Conservation (phyloP, 2,329 filamentous ascomycete species). For the Bimuria novae-zelandiae region DNA sequence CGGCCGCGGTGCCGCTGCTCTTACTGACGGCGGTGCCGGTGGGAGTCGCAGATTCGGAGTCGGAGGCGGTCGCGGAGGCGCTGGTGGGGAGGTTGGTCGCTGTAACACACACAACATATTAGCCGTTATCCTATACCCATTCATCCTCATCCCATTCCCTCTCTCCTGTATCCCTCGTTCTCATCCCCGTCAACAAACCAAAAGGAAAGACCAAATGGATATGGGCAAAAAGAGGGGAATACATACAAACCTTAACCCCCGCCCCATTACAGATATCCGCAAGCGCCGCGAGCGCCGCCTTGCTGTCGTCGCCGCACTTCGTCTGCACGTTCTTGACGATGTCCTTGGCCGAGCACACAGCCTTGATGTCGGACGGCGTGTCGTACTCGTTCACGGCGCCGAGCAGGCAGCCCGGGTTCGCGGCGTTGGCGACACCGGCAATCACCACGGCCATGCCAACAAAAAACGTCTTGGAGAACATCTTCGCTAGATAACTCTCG, state of each 20-base stretch:
- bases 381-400: constrained; percentile 37
- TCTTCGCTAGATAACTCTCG: constrained; percentile 17
- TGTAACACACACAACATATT: neutral
- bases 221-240: neutral
- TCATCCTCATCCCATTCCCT: no score
- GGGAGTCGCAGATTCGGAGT: constrained; percentile 15
- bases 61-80: no score
- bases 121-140: no score
- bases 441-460: constrained; percentile 32
- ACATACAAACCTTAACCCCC: constrained; percentile 38
- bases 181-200: no score
- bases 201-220: neutral
- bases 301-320: constrained; percentile 29
- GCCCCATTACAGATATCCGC: constrained; percentile 34
- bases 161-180: no score
- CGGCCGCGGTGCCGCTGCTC: constrained; percentile 7
- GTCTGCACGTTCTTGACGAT: constrained; percentile 25
- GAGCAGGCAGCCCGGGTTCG: constrained; percentile 34
- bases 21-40: constrained; percentile 15
- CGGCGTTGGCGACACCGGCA: constrained; percentile 27
- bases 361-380: constrained; percentile 30
- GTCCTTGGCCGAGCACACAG: constrained; percentile 36
- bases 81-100: constrained; percentile 27
- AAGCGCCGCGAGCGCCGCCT: constrained; percentile 31
- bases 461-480: constrained; percentile 37